Conservation (phyloP, 768 basidiomycete genomes). For the Antrodiella citrinella region DNA sequence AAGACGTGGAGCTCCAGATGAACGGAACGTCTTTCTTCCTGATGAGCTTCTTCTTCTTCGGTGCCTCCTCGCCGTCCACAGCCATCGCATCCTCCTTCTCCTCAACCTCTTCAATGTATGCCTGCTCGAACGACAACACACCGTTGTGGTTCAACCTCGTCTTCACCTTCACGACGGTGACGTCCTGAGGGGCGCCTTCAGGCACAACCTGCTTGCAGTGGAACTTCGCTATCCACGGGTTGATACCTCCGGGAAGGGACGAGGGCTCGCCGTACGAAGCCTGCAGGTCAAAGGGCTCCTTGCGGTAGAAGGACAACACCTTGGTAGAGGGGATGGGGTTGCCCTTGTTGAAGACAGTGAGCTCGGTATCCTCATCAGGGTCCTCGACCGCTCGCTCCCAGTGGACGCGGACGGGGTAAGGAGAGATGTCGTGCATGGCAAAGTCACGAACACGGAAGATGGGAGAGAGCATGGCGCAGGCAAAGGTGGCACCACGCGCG, state of each 20-base stretch:
- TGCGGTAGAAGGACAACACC: conserved; percentile 90
- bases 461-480: conserved; percentile 95
- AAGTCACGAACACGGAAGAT: conserved; percentile 98
- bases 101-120: conserved; percentile 78
- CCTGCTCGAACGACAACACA: conserved; percentile 76
- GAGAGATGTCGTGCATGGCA: conserved; percentile 74
- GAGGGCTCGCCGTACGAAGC: conserved; percentile 72
- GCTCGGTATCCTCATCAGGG: conserved; percentile 84
- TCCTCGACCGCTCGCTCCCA: conserved; percentile 75
- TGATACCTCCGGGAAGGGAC: conserved; percentile 66
- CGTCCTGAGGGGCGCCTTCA: conserved; percentile 54
- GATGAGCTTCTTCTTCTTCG: conserved; percentile 82
- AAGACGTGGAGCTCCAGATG: conserved; percentile 50
- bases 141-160: conserved; percentile 82
- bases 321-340: conserved; percentile 91
- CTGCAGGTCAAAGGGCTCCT: conserved; percentile 81
- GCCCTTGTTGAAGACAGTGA: conserved; percentile 81
- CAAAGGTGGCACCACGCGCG: conserved; percentile 93
- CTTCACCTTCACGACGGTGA: conserved; percentile 84
- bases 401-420: conserved; percentile 84
- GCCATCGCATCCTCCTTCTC: conserved; percentile 74
- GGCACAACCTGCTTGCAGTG: conserved; percentile 74
- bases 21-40: conserved; percentile 81
- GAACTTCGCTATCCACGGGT: conserved; percentile 81
- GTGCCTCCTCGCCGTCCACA: conserved; percentile 43